Evolutionary conservation across 352 stramenopile genomes (phyloP), one percentile per base, ranked within the genome.

Genomic region (Phytophthora syringae): DNA sequence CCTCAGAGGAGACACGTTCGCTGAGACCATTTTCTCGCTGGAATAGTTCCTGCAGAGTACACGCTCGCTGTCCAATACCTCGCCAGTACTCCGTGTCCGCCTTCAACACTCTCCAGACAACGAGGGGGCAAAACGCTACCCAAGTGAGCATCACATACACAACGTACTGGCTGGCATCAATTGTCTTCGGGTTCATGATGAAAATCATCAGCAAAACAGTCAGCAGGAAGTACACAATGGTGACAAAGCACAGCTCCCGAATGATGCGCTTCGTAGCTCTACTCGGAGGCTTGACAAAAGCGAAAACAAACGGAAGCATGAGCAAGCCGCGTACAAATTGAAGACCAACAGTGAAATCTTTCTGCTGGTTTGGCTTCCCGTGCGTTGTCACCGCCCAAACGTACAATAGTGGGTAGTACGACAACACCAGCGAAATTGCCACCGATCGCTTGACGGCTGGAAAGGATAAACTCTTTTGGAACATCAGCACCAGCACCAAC

Each of bases 21-120:
- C 70, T 63, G 2, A 81, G 40, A 5, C 47, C 50, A 37, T 77
- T 67, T 11, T 67, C 60, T 5, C 61, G 52, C 15, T 75, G 63
- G 44, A 82, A 77, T 9, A 70, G 27, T 28, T 70, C 39, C 20
- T 84, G 70, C 0, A 77, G 15, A 30, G 57, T 59, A 22, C 60
- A 70, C 3, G 64, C 76, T 59, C 53, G 72, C 9, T 78, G 45
- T 6, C 70, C 71, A 10, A 84, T 40, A 24, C 78, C 78, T 28
- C 78, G 44, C 78, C 78, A 87, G 48, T 87, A 80, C 22, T 65
- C 56, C 7, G 78, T 84, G 54, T 87, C 76, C 16, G 75, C 73
- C 22, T 64, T 76, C 5, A 87, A 52, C 4, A 87, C 64, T 15
- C 74, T 60, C 76, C 78, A 87, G 16, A 82, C 54, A 32, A 85